phyloP scores from a whole-genome alignment of 306 rosid species.

The apple (Malus domestica) region DNA sequence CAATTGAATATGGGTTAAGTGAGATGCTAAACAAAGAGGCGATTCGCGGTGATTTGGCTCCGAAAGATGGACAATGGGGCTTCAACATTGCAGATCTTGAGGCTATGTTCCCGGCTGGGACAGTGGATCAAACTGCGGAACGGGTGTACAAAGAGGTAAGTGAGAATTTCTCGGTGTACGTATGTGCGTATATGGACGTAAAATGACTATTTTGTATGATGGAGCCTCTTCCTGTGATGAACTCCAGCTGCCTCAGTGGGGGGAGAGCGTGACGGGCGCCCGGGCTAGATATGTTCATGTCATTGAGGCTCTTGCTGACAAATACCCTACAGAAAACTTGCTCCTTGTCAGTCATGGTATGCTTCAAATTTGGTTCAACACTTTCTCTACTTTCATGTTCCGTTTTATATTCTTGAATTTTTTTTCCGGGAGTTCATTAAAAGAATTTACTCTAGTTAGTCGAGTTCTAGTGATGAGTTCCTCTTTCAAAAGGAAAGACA shows the following conservation, averaged over 20 bases:
- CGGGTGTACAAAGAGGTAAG: conserved; percentile 62
- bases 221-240: conserved; percentile 11
- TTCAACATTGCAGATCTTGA: conserved; percentile 62
- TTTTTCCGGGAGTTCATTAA: neutral
- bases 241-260: conserved; percentile 67
- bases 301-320: conserved; percentile 68
- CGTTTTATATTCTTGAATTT: too few species aligned
- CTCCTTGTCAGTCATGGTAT: conserved; percentile 93
- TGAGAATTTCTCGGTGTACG: neutral
- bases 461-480: neutral
- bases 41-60: conserved; percentile 40
- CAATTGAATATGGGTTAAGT: conserved; percentile 82
- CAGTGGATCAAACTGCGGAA: conserved; percentile 50
- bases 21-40: conserved; percentile 71
- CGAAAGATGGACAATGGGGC: conserved; percentile 70
- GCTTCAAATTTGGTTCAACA: neutral
- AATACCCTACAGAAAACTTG: conserved; percentile 58
- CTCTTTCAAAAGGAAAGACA: neutral
- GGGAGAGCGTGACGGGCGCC: conserved; percentile 37
- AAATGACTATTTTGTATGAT: conserved; percentile 1
- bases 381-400: too few species aligned
- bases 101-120: conserved; percentile 61
- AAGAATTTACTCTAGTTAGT: neutral
- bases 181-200: neutral
- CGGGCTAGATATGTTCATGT: conserved; percentile 51